Conservation (phyloP, 2,329 filamentous ascomycete species). For the Alternaria sp. region DNA sequence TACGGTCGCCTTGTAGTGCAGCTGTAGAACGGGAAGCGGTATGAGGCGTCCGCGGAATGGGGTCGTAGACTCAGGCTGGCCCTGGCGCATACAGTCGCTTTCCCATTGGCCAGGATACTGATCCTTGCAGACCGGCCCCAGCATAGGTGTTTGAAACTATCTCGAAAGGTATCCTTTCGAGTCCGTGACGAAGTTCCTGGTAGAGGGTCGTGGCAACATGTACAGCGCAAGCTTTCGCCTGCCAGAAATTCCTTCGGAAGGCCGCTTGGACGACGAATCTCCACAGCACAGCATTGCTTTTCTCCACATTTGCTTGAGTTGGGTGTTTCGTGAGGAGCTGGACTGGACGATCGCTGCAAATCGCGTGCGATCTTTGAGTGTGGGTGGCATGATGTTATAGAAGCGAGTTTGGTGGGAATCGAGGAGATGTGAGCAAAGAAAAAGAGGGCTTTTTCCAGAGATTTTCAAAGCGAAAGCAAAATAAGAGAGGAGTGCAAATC, state of each 20-base stretch:
- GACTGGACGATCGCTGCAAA: slow-evolving; percentile 1
- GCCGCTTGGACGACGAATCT: background rate
- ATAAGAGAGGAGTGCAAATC: background rate
- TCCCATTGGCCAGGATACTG: background rate
- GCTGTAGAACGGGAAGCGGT: background rate
- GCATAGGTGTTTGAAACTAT: background rate
- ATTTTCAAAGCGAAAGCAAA: background rate
- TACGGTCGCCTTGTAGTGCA: background rate
- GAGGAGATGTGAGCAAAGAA: background rate
- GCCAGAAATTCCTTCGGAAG: background rate
- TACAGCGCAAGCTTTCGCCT: slow-evolving; percentile 2
- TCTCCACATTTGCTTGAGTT: slow-evolving; percentile 1
- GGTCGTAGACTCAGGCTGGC: background rate
- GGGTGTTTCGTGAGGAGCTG: background rate
- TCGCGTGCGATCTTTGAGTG: background rate
- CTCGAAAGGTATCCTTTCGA: background rate
- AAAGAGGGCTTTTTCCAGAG: background rate
- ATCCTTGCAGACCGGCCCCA: background rate
- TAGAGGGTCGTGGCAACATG: background rate
- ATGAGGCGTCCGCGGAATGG: background rate
- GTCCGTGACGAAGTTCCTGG: background rate
- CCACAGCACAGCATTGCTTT: slow-evolving; percentile 1
- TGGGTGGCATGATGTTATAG: background rate
- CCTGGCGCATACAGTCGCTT: background rate
- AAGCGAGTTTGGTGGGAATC: background rate